Base-by-base conservation (phyloP, 2,329 filamentous ascomycete genomes). In the Curvularia lunata region DNA sequence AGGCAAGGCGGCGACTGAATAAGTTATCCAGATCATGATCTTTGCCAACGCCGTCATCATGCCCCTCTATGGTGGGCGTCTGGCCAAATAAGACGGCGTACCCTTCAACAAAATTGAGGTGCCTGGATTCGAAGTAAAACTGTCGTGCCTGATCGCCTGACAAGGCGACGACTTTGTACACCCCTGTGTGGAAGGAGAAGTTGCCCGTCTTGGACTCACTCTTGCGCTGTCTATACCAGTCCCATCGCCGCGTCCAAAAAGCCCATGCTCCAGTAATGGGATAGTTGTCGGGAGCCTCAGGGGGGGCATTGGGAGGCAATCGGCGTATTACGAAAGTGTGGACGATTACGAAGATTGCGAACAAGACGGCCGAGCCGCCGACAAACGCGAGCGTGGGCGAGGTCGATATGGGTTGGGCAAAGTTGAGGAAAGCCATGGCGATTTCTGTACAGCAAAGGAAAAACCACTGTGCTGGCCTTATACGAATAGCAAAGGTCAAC, bases 111-210 rank as follows among this genome's bases (percentile, higher is more conserved):
- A 83, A 75, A n/a, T 77, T 74, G 30, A 85, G 65, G 1, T 77
- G 75, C 38, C 76, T 78, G 27, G 75, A 77, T 13, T 83, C 81
- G 38, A 81, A 81, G 54, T 82, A 83, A 1, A 79, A 41, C 23
- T 77, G 72, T 16, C 82, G 75, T 1, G 73, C 77, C 10, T 77
- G 73, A 3, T 77, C 72, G 1, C 83, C 82, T 4, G 75, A 77
- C 10, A 85, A 47, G 1, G 75, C 80, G 8, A 85, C 70, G 12
- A 84, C 76, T 2, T 74, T 75, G 54, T 80, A 74, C 5, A 75
- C 66, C 0, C 83, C 83, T 3, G 80, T 78, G 60, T 80, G 80
- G 63, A 84, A 84, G 50, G 76, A 80, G 62, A 83, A 85, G 48
- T 80, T 80, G 25, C 81, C 80, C 1, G 74, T 78, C 5, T 62